A percentile compares a stretch with the other conserved stretches of the same genome.
phyloP scores from a whole-genome alignment of 169 alveolate species.

The Cryptosporidium viatorum region DNA sequence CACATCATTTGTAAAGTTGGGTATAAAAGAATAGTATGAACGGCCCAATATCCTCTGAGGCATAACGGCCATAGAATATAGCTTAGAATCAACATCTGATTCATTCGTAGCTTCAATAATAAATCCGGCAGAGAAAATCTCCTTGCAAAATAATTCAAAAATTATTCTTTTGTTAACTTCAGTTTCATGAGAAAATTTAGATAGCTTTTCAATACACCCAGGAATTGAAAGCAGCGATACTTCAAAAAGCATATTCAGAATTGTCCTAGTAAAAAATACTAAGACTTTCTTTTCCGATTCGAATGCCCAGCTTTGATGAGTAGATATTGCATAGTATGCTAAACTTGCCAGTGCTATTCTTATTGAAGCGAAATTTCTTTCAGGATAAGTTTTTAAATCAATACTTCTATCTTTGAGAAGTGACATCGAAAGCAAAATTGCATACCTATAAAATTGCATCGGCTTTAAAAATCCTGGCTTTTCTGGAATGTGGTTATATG shows the following conservation, averaged over 20 bases:
- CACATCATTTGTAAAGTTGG: constrained; percentile 3
- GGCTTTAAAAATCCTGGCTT: neutral
- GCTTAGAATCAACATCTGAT: neutral
- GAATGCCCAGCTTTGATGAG: neutral
- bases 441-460: constrained; percentile 13
- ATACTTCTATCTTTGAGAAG: neutral
- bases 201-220: neutral
- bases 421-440: constrained; percentile 28
- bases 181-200: neutral
- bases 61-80: constrained; percentile 7
- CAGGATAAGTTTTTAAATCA: constrained; percentile 17
- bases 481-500: neutral
- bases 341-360: constrained; percentile 33
- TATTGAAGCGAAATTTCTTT: constrained; percentile 19
- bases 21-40: constrained; percentile 2
- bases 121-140: constrained; percentile 53
- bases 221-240: neutral
- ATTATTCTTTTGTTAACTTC: neutral
- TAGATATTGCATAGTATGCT: constrained; percentile 26
- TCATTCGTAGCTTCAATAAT: neutral
- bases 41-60: constrained; percentile 23
- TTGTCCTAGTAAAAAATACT: neutral
- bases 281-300: neutral
- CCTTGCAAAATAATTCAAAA: constrained; percentile 31
- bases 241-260: constrained; percentile 10